Conservation (phyloP, 495 filamentous ascomycete species). For the Penicillium pancosmium region DNA sequence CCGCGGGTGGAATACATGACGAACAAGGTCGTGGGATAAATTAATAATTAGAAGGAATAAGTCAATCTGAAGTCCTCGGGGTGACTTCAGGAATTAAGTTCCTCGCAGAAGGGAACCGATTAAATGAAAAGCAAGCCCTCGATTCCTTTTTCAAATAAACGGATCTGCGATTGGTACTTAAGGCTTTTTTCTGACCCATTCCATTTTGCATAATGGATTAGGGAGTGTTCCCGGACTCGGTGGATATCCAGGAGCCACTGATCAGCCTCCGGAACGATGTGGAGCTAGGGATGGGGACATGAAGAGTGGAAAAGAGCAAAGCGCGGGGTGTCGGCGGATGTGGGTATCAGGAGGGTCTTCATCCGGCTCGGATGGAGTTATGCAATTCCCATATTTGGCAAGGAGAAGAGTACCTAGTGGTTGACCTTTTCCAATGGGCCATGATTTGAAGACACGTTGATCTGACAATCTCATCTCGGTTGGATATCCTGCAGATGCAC, state of each 20-base stretch:
- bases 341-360: background rate
- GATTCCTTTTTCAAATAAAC: background rate
- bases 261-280: slow-evolving; percentile 1
- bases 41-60: background rate
- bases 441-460: background rate
- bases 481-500: background rate
- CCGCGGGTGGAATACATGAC: slow-evolving; percentile 23
- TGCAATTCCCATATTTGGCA: background rate
- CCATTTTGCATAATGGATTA: background rate
- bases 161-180: slow-evolving; percentile 9
- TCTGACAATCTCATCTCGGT: background rate
- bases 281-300: slow-evolving; percentile 5
- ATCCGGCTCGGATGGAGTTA: background rate
- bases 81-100: too few relatives aligned
- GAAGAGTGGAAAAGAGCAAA: background rate
- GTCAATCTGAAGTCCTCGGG: too few relatives aligned
- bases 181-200: background rate
- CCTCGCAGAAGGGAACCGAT: background rate
- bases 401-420: background rate
- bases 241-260: slow-evolving; percentile 15
- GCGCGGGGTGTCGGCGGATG: background rate
- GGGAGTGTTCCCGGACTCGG: slow-evolving; percentile 1
- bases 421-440: background rate
- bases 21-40: background rate
- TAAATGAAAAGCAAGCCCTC: background rate